A percentile compares a stretch with the other conserved stretches of the same genome.
Evolutionary conservation across 2,329 filamentous ascomycete species (phyloP).

Genomic region (Aciculosporium take): DNA sequence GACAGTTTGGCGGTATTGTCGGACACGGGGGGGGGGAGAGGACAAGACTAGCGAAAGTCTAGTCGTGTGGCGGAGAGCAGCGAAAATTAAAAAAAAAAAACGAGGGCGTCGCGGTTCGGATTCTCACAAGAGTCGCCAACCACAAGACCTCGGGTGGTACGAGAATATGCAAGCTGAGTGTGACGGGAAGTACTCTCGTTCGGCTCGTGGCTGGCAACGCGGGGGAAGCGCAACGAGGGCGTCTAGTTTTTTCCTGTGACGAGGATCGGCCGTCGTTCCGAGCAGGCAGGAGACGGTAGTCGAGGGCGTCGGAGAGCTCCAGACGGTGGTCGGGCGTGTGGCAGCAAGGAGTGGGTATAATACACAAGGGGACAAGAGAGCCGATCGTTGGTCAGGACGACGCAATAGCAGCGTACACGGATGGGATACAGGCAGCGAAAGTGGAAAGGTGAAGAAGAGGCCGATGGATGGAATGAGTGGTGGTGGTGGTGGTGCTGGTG

Average conservation of each 20-base stretch:
- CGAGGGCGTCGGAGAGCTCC: conserved; percentile 1
- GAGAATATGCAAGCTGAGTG: neutral
- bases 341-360: conserved; percentile 3
- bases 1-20: conserved; percentile 88
- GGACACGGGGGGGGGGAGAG: conserved; percentile 9
- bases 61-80: conserved; percentile 5
- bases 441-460: conserved; percentile 3
- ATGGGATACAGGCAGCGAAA: conserved; percentile 1
- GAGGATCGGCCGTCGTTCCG: neutral
- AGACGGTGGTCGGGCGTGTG: conserved; percentile 2
- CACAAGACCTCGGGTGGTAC: conserved; percentile 1
- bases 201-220: neutral
- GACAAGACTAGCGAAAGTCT: conserved; percentile 5
- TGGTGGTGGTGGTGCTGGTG: no score
- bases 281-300: neutral
- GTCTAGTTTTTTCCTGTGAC: neutral
- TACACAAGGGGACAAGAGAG: conserved; percentile 1
- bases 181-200: neutral
- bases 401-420: conserved; percentile 3
- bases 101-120: conserved; percentile 3
- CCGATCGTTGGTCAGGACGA: conserved; percentile 1
- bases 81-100: neutral
- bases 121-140: conserved; percentile 1
- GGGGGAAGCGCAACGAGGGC: neutral
- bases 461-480: conserved; percentile 2